Evolutionary conservation across 345 rosid genomes (phyloP), one percentile per base, ranked within the genome.

Genomic region (Pistacia integerrima): DNA sequence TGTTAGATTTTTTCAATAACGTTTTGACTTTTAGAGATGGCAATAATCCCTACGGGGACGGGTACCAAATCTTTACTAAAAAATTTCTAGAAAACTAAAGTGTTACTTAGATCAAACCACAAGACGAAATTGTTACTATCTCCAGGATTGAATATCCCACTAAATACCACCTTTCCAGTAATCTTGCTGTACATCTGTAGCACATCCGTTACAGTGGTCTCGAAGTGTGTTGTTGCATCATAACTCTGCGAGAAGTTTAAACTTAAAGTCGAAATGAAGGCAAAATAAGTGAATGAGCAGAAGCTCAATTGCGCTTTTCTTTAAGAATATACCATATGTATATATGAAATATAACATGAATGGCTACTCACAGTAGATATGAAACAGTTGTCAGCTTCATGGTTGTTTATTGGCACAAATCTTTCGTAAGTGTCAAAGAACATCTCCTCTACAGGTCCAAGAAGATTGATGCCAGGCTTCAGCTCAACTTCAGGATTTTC

Each of bases 201-300:
- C 69, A 94, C 97, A 83, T 93, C 95, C 8, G 56, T 75, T 56
- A 91, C 93, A 1, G 97, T 94, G 73, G 90, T 84, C 86, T 91
- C 97, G 72, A 94, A 91, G 76, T 94, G 98, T 60, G 97, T 90
- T n/a, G 97, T 89, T 77, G 92, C 89, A 76, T 93, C 96, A 70
- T 90, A 95, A 72, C 90, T 86, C 98, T 95, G 88, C 80, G 73
- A 76, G 64, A 51, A 69, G 46, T 73, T 52, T 16, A 72, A 28
- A 71, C 16, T 75, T 9, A 4, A 57, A 62, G 14, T 51, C 36
- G 14, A 56, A 33, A 25, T 41, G 17, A 70, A 55, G 38, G 46
- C 46, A 41, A 41, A 41, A 41, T 41, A 5, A 41, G 46, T 0
- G 46, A 41, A 41, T 41, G 41, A 38, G 4, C 2, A 6, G 41